These are phyloP conservation scores for Microcyclosporella mali DNA, from an alignment of 2,329 filamentous ascomycete species.

Conservation along the genomic window DNA sequence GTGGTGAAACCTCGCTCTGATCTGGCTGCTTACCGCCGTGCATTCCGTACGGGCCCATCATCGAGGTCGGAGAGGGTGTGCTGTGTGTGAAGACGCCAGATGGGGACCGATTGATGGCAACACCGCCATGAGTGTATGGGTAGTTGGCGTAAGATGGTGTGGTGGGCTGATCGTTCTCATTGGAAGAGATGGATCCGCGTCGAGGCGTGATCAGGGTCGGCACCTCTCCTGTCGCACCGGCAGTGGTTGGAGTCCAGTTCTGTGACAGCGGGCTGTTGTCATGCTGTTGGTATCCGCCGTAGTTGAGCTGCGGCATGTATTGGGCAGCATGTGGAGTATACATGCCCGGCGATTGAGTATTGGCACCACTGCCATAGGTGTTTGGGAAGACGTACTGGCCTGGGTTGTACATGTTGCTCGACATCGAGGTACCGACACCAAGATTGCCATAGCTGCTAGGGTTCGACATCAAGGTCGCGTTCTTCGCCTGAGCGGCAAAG, in stretches of 20 bases:
- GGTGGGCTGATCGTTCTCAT: constrained; percentile 47
- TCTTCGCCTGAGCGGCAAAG: constrained; percentile 33
- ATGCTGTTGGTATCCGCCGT: constrained; percentile 40
- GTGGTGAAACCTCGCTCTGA: constrained; percentile 38
- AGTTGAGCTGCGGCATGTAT: constrained; percentile 39
- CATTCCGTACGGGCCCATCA: constrained; percentile 41
- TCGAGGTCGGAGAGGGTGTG: constrained; percentile 46
- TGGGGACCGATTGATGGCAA: constrained; percentile 46
- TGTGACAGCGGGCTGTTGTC: constrained; percentile 43
- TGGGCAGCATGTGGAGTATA: constrained; percentile 40
- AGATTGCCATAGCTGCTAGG: constrained; percentile 26
- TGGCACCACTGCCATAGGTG: constrained; percentile 23
- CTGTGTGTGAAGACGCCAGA: constrained; percentile 44
- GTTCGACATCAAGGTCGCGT: constrained; percentile 29
- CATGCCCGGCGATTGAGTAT: constrained; percentile 35
- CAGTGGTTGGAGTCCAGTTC: constrained; percentile 38
- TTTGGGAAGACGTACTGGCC: constrained; percentile 31
- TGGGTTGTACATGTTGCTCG: constrained; percentile 29
- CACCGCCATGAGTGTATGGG: constrained; percentile 34
- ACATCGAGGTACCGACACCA: constrained; percentile 23
- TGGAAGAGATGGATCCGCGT: constrained; percentile 47
- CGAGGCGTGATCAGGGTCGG: constrained; percentile 47
- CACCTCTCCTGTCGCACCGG: constrained; percentile 42
- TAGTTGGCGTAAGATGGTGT: constrained; percentile 44
- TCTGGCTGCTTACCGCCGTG: constrained; percentile 32